Conservation (phyloP, 768 basidiomycete genomes). For the Suillus spraguei region DNA sequence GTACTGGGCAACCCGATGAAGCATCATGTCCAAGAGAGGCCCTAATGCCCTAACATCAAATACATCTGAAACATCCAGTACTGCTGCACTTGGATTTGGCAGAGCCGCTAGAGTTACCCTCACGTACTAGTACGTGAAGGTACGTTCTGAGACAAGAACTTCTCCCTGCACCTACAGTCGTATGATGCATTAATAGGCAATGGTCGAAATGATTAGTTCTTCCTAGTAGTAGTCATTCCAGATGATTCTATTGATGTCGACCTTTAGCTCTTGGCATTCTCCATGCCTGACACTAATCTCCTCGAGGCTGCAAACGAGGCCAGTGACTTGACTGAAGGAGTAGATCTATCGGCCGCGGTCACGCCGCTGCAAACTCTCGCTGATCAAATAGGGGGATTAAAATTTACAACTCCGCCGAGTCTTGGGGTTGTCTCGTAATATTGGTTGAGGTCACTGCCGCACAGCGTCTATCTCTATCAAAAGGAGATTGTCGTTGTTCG, state of each 20-base stretch:
- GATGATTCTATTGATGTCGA: too few relatives aligned
- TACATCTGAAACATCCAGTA: too few relatives aligned
- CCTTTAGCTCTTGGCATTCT: conserved; percentile 76
- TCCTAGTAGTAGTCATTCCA: conserved; percentile 14
- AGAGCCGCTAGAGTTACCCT: too few relatives aligned
- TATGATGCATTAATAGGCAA: too few relatives aligned
- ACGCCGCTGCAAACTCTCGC: conserved; percentile 28
- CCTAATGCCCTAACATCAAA: too few relatives aligned
- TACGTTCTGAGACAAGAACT: too few relatives aligned
- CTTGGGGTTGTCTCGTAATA: conserved; percentile 16
- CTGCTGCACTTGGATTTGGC: too few relatives aligned
- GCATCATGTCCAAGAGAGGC: too few relatives aligned
- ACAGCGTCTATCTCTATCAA: too few relatives aligned
- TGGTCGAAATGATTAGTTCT: not conserved
- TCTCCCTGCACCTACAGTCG: too few relatives aligned
- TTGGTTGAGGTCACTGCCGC: not conserved
- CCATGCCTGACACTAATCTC: conserved; percentile 62
- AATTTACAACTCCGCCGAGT: conserved; percentile 33
- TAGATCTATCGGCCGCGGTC: conserved; percentile 49
- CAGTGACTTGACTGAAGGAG: conserved; percentile 82
- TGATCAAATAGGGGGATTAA: conserved; percentile 46
- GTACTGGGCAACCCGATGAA: too few relatives aligned
- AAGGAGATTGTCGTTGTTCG: not conserved
- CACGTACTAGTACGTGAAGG: too few relatives aligned
- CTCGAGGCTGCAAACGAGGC: conserved; percentile 69